Evolutionary conservation across 2,329 filamentous ascomycete species (phyloP).

Genomic region (Sporothrix humicola): DNA sequence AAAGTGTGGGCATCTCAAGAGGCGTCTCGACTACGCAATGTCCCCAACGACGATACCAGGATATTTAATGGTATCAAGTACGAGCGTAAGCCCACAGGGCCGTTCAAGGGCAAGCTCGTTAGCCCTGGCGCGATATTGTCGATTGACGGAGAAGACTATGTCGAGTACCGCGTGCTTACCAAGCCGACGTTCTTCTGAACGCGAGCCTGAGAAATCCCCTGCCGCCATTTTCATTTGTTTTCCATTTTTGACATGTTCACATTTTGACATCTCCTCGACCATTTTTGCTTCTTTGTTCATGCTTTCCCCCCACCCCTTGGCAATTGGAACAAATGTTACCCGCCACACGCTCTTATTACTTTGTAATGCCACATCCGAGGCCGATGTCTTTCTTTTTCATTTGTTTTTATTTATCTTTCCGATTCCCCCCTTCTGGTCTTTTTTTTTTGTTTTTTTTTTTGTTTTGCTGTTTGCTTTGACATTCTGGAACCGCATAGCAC

Average conservation of each 20-base stretch:
- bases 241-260: neutral
- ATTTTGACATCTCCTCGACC: neutral
- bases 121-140: constrained; percentile 65
- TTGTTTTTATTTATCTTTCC: neutral
- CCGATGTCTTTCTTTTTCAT: neutral
- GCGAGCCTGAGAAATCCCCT: neutral
- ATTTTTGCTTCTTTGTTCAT: constrained; percentile 16
- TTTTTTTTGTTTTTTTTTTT: neutral
- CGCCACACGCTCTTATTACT: neutral
- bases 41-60: constrained; percentile 59
- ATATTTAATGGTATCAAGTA: constrained; percentile 66
- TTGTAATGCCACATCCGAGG: constrained; percentile 15
- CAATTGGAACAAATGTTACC: neutral
- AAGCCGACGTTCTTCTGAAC: constrained; percentile 65
- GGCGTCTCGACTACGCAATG: constrained; percentile 49
- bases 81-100: constrained; percentile 64
- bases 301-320: neutral
- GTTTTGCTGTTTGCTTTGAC: neutral
- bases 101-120: constrained; percentile 68
- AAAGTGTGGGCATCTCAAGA: constrained; percentile 63
- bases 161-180: constrained; percentile 69
- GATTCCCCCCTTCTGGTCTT: too few relatives aligned
- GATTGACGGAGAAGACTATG: constrained; percentile 70
- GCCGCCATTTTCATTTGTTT: neutral
- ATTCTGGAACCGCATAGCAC: constrained; percentile 12